These are phyloP conservation scores for Neofusicoccum umdonicola DNA, from an alignment of 2,329 filamentous ascomycete genomes.

Conservation along the genomic window DNA sequence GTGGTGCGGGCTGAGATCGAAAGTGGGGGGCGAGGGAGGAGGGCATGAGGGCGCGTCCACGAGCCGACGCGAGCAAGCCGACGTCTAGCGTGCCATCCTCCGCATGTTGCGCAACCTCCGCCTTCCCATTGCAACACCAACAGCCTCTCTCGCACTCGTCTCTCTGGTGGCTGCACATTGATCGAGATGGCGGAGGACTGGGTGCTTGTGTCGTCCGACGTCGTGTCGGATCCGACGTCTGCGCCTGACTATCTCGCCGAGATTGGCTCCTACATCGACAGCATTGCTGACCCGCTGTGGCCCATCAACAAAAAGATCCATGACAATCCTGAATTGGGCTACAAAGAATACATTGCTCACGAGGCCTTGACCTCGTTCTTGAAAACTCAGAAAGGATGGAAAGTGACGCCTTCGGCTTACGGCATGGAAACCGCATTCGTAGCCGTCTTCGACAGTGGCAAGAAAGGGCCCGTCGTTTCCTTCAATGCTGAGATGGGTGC, in stretches of 20 bases:
- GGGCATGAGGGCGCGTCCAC: background rate
- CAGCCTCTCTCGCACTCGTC: no score
- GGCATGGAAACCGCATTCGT: constrained; percentile 54
- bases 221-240: background rate
- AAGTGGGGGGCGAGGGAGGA: background rate
- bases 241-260: constrained; percentile 17
- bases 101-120: no score
- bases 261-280: constrained; percentile 43
- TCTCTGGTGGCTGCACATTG: no score
- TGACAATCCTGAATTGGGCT: constrained; percentile 52
- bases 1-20: background rate
- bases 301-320: constrained; percentile 51
- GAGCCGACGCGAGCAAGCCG: background rate
- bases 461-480: constrained; percentile 45
- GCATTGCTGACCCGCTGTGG: constrained; percentile 41
- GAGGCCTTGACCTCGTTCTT: constrained; percentile 51
- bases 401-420: constrained; percentile 53
- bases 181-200: background rate
- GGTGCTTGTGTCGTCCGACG: background rate
- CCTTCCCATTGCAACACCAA: background rate
- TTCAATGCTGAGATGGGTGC: constrained; percentile 43
- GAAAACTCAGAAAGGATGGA: constrained; percentile 45
- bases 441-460: constrained; percentile 49
- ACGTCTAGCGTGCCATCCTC: background rate
- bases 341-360: constrained; percentile 51